Base-by-base conservation (phyloP, 805 yeast genomes). In the Suhomyces faveliae region DNA sequence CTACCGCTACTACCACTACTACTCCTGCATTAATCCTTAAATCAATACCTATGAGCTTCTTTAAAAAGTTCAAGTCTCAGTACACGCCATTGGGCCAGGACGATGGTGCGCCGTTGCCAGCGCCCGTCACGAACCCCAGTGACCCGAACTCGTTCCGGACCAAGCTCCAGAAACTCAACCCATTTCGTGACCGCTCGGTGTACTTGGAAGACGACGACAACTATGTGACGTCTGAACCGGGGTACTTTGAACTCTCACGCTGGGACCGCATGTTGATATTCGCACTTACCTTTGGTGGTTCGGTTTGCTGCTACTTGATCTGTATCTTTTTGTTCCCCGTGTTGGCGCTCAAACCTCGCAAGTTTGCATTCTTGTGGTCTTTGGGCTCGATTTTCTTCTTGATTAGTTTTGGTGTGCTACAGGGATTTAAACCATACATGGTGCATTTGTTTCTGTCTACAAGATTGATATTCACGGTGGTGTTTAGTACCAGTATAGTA, bases 221-320 rank as follows among this genome's bases (percentile, higher is more conserved):
- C 50, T 68, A 67, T 50, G 77, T 73, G 23, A 73, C 78, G 1
- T 56, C 73, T 0, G 74, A 74, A 10, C 74, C 76, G 0, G 77
- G 78, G 4, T 64, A 63, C 52, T 70, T 68, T 52, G 74, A 73
- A 55, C 63, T 74, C 42, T 69, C 74, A 9, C 58, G 74, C 22
- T 72, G 77, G 77, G 78, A 74, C 55, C 61, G 78, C 46, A 72
- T 74, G 77, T 58, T 73, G 19, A 70, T 73, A 8, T 73, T 73
- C 52, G 76, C 66, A 3, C 61, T 73, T 43, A 71, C 76, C 0
- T 73, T 73, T 52, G 77, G 67, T 3, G 78, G 77, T 1, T 64
- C 74, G 0, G 53, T 63, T 7, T 64, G 68, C 41, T 73, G 78
- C 52, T 73, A 72, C 52, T 43, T 68, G 45, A 71, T 73, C 39